Conservation (phyloP, 2,329 filamentous ascomycete species). For the Fusarium albidum region DNA sequence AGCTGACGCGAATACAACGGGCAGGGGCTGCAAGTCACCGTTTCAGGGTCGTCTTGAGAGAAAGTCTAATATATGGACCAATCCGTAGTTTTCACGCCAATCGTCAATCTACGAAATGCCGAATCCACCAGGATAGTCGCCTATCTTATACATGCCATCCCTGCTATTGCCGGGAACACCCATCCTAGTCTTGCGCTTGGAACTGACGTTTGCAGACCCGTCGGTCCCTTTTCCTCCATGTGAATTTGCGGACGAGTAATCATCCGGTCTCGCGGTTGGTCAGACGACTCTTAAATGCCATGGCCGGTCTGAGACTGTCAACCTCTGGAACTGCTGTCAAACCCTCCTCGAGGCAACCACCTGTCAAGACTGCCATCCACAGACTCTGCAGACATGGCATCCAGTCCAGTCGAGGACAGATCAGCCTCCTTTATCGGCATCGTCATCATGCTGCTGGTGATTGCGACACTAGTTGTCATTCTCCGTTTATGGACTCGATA, state of each 20-base stretch:
- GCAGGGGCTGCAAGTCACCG: background rate
- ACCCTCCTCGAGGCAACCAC: background rate
- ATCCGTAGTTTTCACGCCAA: background rate
- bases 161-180: background rate
- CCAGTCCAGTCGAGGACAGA: background rate
- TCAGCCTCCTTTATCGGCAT: background rate
- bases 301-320: background rate
- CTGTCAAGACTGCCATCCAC: background rate
- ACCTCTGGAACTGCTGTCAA: too few species aligned
- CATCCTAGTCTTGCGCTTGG: background rate
- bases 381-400: background rate
- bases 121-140: background rate
- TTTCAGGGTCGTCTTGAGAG: background rate
- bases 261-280: background rate
- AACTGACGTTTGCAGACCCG: background rate
- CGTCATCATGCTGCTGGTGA: background rate
- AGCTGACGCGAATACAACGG: too few species aligned
- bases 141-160: background rate
- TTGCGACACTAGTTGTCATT: background rate
- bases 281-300: background rate
- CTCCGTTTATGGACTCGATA: background rate
- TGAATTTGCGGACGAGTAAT: background rate
- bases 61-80: constrained; percentile 1
- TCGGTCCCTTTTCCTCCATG: background rate
- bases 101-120: too few species aligned